Base-by-base conservation (phyloP, 2,329 filamentous ascomycete genomes). In the Alternaria solani region DNA sequence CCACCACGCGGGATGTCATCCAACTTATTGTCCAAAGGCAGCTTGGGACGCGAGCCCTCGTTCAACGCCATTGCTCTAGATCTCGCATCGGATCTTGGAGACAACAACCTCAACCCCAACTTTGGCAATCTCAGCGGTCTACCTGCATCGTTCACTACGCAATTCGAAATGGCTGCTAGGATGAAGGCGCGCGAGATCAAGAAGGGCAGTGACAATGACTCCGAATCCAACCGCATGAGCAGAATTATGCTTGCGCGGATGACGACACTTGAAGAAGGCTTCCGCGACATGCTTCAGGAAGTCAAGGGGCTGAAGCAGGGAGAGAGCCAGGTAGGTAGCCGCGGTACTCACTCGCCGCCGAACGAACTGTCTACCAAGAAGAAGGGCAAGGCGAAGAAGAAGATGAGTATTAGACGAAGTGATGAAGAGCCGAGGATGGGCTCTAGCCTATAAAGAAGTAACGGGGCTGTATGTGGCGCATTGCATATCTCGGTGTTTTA, bases 201-300 rank as follows among this genome's bases (percentile, higher is more conserved):
- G 18, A 69, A 70, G 38, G 59, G 55, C 9, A 71, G 63, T 18
- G 72, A 75, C 30, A 68, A 65, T 12, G 70, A 75, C 18, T 75
- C 75, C 1, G 77, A 79, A n/a, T 71, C 66, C 12, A 76, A 74
- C 12, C 70, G 75, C 38, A 78, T 91, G 73, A 86, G 89, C 67
- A 87, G 92, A 57, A 85, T 97, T 46, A 91, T 97, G 79, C 82
- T 97, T 46, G 92, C 93, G 8, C 85, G 93, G 34, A 97, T 97
- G 93, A 95, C 95, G 76, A 94, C 91, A 7, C 84, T 98, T 2
- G 94, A 98, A 76, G 93, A 96, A 78, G 91, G 93, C 14, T 94
- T 98, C 76, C 86, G 91, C 2, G 92, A 97, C 61, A 89, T 96
- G n/a, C 87, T 93, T 57, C 88, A 87, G 63, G 92, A 95, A 77